These are phyloP conservation scores for Geotrichum candidum DNA, from an alignment of 1,139 yeast genomes.

Conservation along the genomic window DNA sequence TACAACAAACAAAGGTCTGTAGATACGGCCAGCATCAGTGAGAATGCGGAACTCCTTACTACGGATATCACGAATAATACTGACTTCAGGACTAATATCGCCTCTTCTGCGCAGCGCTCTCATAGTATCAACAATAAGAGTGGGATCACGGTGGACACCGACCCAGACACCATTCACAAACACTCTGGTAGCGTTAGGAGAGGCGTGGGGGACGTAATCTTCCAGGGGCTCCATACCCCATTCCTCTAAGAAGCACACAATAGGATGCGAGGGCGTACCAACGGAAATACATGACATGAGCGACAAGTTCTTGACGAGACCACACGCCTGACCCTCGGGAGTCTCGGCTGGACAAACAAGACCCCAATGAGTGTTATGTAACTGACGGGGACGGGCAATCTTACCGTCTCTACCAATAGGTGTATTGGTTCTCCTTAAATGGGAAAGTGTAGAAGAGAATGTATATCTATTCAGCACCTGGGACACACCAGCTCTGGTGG, in stretches of 20 bases:
- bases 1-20: conserved; percentile 88
- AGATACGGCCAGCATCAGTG: conserved; percentile 98
- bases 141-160: conserved; percentile 96
- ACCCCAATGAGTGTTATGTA: conserved; percentile 99
- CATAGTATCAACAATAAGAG: conserved; percentile 82
- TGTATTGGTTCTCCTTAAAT: conserved; percentile 96
- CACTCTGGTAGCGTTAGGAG: conserved; percentile 88
- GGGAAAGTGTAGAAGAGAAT: conserved; percentile 93
- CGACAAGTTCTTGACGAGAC: conserved; percentile 91
- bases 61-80: conserved; percentile 92
- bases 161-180: conserved; percentile 99
- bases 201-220: conserved; percentile 88
- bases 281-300: conserved; percentile 97
- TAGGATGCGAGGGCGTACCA: conserved; percentile 96
- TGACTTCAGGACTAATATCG: conserved; percentile 92
- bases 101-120: conserved; percentile 91
- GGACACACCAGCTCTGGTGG: conserved; percentile 98
- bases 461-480: conserved; percentile 97
- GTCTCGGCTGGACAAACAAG: conserved; percentile 99
- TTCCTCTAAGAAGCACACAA: conserved; percentile 86
- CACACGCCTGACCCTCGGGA: conserved; percentile 99
- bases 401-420: conserved; percentile 99
- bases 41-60: conserved; percentile 92
- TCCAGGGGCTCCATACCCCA: conserved; percentile 99
- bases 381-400: conserved; percentile 95